Evolutionary conservation across 805 yeast genomes (phyloP).

Genomic region (Monosporozyma unispora): DNA sequence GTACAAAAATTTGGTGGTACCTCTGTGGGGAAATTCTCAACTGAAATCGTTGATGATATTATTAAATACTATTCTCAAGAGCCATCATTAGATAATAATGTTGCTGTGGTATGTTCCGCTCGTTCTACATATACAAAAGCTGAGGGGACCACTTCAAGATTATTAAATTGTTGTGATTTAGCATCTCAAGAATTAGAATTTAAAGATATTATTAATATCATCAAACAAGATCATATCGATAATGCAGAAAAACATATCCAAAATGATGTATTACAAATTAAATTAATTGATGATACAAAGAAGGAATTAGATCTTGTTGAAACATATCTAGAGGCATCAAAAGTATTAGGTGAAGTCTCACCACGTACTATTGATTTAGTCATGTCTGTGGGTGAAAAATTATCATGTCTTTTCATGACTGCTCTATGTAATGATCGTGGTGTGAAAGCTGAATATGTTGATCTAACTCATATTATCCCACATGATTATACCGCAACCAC

Average conservation of each 20-base stretch:
- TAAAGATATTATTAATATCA: constrained; percentile 48
- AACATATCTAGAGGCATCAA: constrained; percentile 74
- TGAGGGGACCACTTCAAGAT: constrained; percentile 90
- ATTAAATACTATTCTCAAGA: constrained; percentile 50
- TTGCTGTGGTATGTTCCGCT: constrained; percentile 94
- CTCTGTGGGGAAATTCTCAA: constrained; percentile 89
- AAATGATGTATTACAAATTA: constrained; percentile 36
- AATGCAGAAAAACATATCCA: constrained; percentile 56
- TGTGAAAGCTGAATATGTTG: constrained; percentile 68
- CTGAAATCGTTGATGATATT: constrained; percentile 74
- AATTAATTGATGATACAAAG: constrained; percentile 51
- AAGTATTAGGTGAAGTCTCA: constrained; percentile 84
- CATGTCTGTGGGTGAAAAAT: constrained; percentile 89
- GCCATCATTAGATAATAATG: constrained; percentile 38
- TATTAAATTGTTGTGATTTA: constrained; percentile 73
- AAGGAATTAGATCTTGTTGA: constrained; percentile 59
- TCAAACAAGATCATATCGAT: constrained; percentile 66
- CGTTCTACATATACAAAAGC: constrained; percentile 84
- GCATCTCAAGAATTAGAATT: constrained; percentile 56
- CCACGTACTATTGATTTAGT: constrained; percentile 81
- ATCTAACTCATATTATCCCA: constrained; percentile 66
- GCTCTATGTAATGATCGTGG: constrained; percentile 77
- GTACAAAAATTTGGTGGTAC: constrained; percentile 98
- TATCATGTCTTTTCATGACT: constrained; percentile 83
- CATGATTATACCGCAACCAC: constrained; percentile 45